Conservation (phyloP, 2,329 filamentous ascomycete species). For the Aspergillus latus region DNA sequence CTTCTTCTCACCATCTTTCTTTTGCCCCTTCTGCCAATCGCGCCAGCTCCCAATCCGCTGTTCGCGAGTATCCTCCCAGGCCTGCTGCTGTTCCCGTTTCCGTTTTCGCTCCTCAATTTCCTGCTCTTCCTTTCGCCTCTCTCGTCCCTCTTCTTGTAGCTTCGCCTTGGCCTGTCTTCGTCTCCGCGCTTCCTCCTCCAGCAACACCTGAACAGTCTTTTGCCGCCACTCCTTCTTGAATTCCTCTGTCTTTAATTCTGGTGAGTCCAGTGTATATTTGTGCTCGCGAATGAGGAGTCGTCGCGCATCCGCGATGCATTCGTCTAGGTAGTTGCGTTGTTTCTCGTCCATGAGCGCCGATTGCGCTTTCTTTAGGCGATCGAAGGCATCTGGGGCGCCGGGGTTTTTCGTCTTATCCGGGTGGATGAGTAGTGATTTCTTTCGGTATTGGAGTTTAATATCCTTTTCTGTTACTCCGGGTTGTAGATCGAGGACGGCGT, state of each 20-base stretch:
- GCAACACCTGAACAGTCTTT: conserved; percentile 84
- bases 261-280: conserved; percentile 86
- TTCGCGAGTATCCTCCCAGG: conserved; percentile 92
- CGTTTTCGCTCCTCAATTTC: conserved; percentile 77
- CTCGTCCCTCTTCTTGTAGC: conserved; percentile 93
- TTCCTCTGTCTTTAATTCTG: conserved; percentile 75
- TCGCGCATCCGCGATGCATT: conserved; percentile 92
- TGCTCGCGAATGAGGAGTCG: conserved; percentile 92
- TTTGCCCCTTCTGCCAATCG: conserved; percentile 73
- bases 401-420: conserved; percentile 96
- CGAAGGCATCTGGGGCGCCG: conserved; percentile 88
- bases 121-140: conserved; percentile 81
- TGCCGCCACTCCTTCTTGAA: conserved; percentile 86
- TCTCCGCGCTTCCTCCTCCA: conserved; percentile 86
- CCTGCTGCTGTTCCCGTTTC: conserved; percentile 88
- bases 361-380: conserved; percentile 93
- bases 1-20: conserved; percentile 58
- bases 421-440: conserved; percentile 98
- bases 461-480: conserved; percentile 93
- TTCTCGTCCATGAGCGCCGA: conserved; percentile 92
- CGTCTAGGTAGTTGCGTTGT: conserved; percentile 79
- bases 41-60: conserved; percentile 92
- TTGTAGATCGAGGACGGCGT: conserved; percentile 92
- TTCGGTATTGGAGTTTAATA: conserved; percentile 92
- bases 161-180: conserved; percentile 85